Evolutionary conservation across 2,329 filamentous ascomycete genomes (phyloP).

Genomic region (Moelleriella libera): DNA sequence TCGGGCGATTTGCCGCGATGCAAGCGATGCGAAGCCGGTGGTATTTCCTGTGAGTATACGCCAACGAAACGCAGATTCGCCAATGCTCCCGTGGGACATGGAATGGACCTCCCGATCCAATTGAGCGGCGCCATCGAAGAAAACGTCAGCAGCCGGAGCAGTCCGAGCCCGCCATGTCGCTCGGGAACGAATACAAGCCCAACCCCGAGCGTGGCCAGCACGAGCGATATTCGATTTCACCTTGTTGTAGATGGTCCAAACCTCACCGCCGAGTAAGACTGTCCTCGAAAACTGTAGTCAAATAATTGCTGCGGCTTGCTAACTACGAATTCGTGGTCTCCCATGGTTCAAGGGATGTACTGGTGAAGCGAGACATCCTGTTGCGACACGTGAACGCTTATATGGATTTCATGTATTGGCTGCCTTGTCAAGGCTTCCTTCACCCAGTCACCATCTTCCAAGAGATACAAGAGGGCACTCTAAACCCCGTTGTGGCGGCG

Average conservation of each 20-base stretch:
- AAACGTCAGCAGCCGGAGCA: no score
- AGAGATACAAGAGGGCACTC: constrained; percentile 20
- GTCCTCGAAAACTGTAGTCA: not conserved
- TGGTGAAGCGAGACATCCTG: constrained; percentile 20
- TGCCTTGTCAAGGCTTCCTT: constrained; percentile 24
- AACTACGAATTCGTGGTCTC: not conserved
- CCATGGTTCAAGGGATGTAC: constrained; percentile 12
- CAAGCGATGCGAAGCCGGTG: constrained; percentile 19
- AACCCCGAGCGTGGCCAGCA: not conserved
- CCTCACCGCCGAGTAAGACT: not conserved
- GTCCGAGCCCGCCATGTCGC: no score
- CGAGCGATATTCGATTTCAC: not conserved
- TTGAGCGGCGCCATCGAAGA: not conserved
- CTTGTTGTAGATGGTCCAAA: not conserved
- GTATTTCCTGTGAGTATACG: constrained; percentile 24
- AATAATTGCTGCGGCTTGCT: not conserved
- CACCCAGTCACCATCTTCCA: constrained; percentile 19
- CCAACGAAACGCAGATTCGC: constrained; percentile 23
- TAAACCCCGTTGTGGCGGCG: constrained; percentile 20
- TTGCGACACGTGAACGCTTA: constrained; percentile 23
- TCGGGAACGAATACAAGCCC: no score
- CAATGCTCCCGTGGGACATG: constrained; percentile 7
- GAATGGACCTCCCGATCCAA: not conserved
- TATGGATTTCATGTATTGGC: constrained; percentile 21
- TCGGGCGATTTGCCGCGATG: constrained; percentile 25